phyloP scores from a whole-genome alignment of 805 yeast genomes.

The Kodamaea fukazawae region DNA sequence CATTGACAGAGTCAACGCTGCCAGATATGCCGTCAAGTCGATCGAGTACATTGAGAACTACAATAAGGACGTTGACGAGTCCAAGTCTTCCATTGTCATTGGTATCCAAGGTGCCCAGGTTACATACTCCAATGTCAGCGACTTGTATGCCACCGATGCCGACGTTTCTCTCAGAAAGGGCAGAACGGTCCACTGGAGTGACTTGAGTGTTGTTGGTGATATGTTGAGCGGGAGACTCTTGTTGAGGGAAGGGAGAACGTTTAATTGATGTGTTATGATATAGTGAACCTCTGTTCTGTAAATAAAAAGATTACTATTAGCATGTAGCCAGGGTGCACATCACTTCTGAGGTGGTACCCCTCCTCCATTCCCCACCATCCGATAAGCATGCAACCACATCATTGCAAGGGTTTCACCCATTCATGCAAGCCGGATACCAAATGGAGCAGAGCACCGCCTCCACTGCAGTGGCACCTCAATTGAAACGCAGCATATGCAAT shows the following conservation, averaged over 20 bases:
- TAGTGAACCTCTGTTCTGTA: no score
- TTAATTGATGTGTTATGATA: background rate
- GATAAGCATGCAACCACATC: no score
- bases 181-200: conserved; percentile 64
- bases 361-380: no score
- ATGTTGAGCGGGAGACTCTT: conserved; percentile 69
- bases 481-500: no score
- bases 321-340: no score
- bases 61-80: conserved; percentile 6
- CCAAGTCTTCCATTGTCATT: conserved; percentile 51
- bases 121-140: conserved; percentile 53
- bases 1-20: conserved; percentile 73
- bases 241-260: conserved; percentile 22
- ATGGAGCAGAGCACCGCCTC: no score
- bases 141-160: conserved; percentile 60
- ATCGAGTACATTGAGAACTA: conserved; percentile 62
- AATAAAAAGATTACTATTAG: no score
- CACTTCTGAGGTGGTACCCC: no score
- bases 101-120: conserved; percentile 70
- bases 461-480: no score
- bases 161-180: conserved; percentile 65
- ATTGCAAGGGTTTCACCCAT: no score
- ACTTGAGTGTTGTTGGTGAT: conserved; percentile 57
- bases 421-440: no score
- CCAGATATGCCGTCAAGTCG: conserved; percentile 67